Evolutionary conservation across 345 rosid species (phyloP).

Genomic region (Bruguiera gymnorhiza): DNA sequence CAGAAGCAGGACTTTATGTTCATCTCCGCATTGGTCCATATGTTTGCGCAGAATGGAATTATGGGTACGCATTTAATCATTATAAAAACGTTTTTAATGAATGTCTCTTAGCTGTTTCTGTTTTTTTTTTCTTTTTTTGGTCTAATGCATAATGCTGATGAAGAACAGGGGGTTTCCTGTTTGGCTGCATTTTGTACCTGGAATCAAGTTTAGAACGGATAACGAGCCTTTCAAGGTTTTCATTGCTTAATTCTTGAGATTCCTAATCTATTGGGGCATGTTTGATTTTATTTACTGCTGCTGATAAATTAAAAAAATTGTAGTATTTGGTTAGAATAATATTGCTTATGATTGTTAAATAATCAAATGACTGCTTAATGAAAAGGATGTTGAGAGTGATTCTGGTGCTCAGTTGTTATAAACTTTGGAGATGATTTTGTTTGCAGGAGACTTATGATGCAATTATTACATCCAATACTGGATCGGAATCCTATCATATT

Average conservation of each 20-base stretch:
- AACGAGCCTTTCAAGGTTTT: slow-evolving; percentile 87
- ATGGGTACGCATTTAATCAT: slow-evolving; percentile 44
- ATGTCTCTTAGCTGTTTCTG: background rate
- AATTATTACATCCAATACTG: too few relatives aligned
- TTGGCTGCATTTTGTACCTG: slow-evolving; percentile 88
- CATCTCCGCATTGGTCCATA: slow-evolving; percentile 85
- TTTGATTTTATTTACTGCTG: background rate
- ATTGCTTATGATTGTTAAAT: too few relatives aligned
- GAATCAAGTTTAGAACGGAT: slow-evolving; percentile 81
- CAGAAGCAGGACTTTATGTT: slow-evolving; percentile 73
- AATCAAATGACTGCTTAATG: too few relatives aligned
- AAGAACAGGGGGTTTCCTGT: slow-evolving; percentile 81
- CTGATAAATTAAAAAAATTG: too few relatives aligned
- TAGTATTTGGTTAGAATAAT: too few relatives aligned
- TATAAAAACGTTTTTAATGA: background rate
- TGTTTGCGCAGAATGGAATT: slow-evolving; percentile 83
- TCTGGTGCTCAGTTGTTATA: too few relatives aligned
- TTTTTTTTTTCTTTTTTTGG: background rate
- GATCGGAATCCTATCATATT: background rate
- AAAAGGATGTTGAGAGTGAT: too few relatives aligned
- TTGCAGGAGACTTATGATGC: too few relatives aligned
- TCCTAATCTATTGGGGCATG: too few relatives aligned
- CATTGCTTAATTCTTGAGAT: background rate
- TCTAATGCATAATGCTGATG: background rate
- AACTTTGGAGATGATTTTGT: too few relatives aligned